Evolutionary conservation across 179 eudicot species (phyloP).

Genomic region (Nepenthes alata): DNA sequence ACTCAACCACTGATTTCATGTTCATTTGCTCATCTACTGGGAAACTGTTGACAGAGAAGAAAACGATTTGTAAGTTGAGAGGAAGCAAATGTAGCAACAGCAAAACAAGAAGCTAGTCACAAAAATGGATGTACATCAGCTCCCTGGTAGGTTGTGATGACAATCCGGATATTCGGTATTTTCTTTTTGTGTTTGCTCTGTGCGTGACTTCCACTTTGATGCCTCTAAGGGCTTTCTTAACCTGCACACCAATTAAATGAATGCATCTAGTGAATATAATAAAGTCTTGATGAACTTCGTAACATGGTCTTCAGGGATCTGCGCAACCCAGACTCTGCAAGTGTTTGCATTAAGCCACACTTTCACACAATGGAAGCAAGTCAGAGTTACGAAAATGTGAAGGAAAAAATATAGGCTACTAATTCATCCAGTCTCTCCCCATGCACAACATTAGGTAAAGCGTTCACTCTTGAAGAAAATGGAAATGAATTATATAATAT

Average conservation of each 20-base stretch:
- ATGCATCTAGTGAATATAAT: too few relatives aligned
- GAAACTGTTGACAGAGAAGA: conserved; percentile 30
- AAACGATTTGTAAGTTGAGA: conserved; percentile 4
- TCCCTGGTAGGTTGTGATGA: conserved; percentile 83
- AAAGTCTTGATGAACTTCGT: too few relatives aligned
- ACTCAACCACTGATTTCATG: conserved; percentile 79
- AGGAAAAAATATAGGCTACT: too few relatives aligned
- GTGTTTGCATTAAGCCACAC: too few relatives aligned
- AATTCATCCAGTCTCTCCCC: neutral
- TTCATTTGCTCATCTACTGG: conserved; percentile 76
- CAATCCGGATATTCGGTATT: conserved; percentile 67
- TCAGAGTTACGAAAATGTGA: too few relatives aligned
- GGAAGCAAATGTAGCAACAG: neutral
- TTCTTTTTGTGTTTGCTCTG: conserved; percentile 60
- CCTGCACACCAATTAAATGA: conserved; percentile 20
- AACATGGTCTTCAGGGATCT: too few relatives aligned
- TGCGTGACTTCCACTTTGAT: conserved; percentile 82
- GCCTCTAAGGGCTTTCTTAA: conserved; percentile 79
- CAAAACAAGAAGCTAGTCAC: neutral
- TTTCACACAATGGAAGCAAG: too few relatives aligned
- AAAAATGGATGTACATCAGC: conserved; percentile 31
- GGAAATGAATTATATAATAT: neutral
- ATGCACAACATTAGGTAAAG: neutral
- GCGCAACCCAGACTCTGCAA: too few relatives aligned
- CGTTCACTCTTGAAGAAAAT: neutral